Percentiles rank a stretch among this genome's conserved stretches.
These are phyloP conservation scores for Hypoxylon sp. DNA, from an alignment of 2,329 filamentous ascomycete species.

Conservation along the genomic window DNA sequence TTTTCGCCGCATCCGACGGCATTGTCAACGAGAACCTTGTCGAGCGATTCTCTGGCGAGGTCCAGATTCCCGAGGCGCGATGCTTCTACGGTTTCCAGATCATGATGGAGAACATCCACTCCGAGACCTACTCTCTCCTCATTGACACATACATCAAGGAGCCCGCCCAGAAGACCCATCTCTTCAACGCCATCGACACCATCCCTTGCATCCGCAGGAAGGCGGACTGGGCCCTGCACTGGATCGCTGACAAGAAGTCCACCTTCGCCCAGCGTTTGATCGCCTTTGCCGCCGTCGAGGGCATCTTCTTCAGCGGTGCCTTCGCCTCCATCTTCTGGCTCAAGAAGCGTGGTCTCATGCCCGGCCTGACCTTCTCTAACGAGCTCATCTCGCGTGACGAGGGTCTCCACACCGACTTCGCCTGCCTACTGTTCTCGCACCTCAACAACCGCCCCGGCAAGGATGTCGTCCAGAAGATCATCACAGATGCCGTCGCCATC, in stretches of 20 bases:
- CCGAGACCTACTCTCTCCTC: conserved; percentile 98
- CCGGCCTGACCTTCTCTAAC: conserved; percentile 98
- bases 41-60: conserved; percentile 96
- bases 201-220: conserved; percentile 99
- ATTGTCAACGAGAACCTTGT: conserved; percentile 99
- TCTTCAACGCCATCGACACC: conserved; percentile 99
- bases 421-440: conserved; percentile 97
- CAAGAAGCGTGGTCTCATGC: conserved; percentile 99
- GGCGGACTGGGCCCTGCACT: conserved; percentile 96
- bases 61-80: conserved; percentile 96
- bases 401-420: conserved; percentile 99
- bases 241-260: conserved; percentile 94
- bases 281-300: conserved; percentile 97
- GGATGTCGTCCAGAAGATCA: conserved; percentile 86
- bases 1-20: conserved; percentile 98
- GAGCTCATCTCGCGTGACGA: conserved; percentile 99
- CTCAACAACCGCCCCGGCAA: conserved; percentile 91
- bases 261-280: conserved; percentile 96
- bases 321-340: conserved; percentile 99
- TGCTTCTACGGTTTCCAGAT: conserved; percentile 99
- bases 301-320: conserved; percentile 99
- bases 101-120: conserved; percentile 99
- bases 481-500: conserved; percentile 92
- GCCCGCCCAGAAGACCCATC: conserved; percentile 90
- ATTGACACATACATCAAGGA: conserved; percentile 99